phyloP scores from a whole-genome alignment of 208 protist species.

The Tetramitus jugosus region DNA sequence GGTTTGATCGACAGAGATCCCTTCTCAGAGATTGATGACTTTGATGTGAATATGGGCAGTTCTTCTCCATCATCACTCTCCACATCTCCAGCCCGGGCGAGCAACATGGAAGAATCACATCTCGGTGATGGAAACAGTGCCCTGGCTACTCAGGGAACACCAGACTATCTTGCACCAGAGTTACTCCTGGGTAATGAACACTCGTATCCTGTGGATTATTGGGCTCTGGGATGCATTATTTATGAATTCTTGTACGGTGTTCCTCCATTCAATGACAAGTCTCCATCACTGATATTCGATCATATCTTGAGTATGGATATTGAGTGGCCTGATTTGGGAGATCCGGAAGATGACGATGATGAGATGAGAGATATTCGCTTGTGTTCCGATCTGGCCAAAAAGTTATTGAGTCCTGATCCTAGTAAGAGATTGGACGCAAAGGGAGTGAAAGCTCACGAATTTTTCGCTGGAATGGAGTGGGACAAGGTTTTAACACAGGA shows the following conservation, averaged over 20 bases:
- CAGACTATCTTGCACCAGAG: slow-evolving; percentile 79
- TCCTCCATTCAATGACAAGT: slow-evolving; percentile 66
- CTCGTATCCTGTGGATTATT: slow-evolving; percentile 15
- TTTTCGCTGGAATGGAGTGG: neutral
- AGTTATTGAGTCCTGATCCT: neutral
- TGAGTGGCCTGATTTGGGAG: neutral
- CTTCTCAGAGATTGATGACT: neutral
- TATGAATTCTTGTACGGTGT: slow-evolving; percentile 51
- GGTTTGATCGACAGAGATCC: neutral
- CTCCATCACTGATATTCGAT: slow-evolving; percentile 54
- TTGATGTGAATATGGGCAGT: neutral
- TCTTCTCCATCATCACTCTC: neutral
- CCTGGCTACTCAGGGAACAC: slow-evolving; percentile 43
- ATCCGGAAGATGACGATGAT: neutral
- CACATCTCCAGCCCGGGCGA: neutral
- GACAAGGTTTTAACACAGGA: neutral
- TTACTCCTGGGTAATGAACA: slow-evolving; percentile 12
- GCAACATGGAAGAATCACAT: neutral
- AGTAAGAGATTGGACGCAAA: neutral
- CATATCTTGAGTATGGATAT: neutral
- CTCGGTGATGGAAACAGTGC: neutral
- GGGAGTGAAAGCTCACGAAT: neutral
- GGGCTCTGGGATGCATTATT: slow-evolving; percentile 5
- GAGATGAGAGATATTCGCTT: neutral
- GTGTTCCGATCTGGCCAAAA: neutral